Evolutionary conservation across 2,329 filamentous ascomycete species (phyloP).

Genomic region (Fusarium sp.): DNA sequence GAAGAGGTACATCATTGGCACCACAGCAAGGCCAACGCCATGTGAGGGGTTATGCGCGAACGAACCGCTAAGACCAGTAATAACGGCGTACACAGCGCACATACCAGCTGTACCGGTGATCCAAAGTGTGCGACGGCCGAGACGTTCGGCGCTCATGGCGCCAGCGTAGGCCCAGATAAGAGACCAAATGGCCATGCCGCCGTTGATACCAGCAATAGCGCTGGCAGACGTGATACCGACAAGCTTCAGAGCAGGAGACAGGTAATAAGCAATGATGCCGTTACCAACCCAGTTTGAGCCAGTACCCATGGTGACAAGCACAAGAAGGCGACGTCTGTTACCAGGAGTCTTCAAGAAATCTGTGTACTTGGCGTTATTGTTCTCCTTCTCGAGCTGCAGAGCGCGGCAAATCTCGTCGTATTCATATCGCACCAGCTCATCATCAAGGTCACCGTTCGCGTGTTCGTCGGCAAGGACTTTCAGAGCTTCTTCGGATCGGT

Average conservation of each 20-base stretch:
- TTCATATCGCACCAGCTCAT: slow-evolving; percentile 71
- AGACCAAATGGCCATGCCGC: slow-evolving; percentile 35
- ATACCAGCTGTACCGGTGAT: slow-evolving; percentile 22
- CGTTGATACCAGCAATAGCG: slow-evolving; percentile 30
- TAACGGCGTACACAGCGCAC: slow-evolving; percentile 15
- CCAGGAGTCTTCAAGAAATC: slow-evolving; percentile 70
- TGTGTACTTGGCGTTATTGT: slow-evolving; percentile 62
- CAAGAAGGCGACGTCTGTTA: slow-evolving; percentile 70
- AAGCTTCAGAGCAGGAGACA: slow-evolving; percentile 60
- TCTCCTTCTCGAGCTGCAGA: slow-evolving; percentile 65
- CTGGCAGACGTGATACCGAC: slow-evolving; percentile 24
- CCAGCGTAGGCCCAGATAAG: slow-evolving; percentile 22
- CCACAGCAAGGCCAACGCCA: slow-evolving; percentile 24
- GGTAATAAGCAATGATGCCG: slow-evolving; percentile 72
- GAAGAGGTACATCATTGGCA: slow-evolving; percentile 31
- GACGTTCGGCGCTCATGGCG: slow-evolving; percentile 23
- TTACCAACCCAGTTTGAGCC: slow-evolving; percentile 75
- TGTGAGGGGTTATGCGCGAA: slow-evolving; percentile 22
- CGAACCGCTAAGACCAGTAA: slow-evolving; percentile 4
- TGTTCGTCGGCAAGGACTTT: slow-evolving; percentile 71
- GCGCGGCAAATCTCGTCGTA: slow-evolving; percentile 72
- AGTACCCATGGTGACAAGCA: slow-evolving; percentile 70
- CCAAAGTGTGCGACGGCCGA: slow-evolving; percentile 31
- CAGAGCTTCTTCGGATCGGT: slow-evolving; percentile 50
- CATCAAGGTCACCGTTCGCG: slow-evolving; percentile 66